These are phyloP conservation scores for Pythium grandisporangium DNA, from an alignment of 352 stramenopile species.

Conservation along the genomic window DNA sequence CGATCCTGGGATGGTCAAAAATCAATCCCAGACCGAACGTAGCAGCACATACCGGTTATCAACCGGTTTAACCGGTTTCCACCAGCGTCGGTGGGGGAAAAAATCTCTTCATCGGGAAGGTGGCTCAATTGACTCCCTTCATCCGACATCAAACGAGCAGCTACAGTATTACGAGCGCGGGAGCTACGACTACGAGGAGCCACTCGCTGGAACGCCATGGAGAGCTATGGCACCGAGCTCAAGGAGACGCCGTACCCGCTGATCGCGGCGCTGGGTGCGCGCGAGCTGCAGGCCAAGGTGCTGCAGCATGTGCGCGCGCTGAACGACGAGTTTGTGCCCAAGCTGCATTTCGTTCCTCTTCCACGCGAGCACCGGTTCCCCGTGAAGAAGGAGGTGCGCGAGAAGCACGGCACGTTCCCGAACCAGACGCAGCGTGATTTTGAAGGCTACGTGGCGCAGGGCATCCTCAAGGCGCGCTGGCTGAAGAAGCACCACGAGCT, in stretches of 20 bases:
- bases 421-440: slow-evolving; percentile 81
- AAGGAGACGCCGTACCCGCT: slow-evolving; percentile 85
- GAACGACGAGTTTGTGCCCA: slow-evolving; percentile 80
- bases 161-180: no score
- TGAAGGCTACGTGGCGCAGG: slow-evolving; percentile 55
- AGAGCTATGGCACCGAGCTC: slow-evolving; percentile 75
- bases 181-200: no score
- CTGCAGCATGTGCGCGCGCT: slow-evolving; percentile 49
- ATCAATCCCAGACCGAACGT: neutral
- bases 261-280: slow-evolving; percentile 65
- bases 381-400: slow-evolving; percentile 72
- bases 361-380: slow-evolving; percentile 72
- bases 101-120: no score
- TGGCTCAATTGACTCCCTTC: no score
- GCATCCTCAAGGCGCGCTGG: slow-evolving; percentile 73
- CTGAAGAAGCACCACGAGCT: slow-evolving; percentile 84
- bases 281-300: slow-evolving; percentile 68
- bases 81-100: no score
- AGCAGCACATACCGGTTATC: no score
- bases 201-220: no score
- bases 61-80: no score
- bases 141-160: no score
- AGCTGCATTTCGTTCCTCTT: slow-evolving; percentile 64
- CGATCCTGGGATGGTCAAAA: no score
- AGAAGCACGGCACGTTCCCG: slow-evolving; percentile 79